phyloP scores from a whole-genome alignment of 768 basidiomycete genomes.

The Pholiota microspora region DNA sequence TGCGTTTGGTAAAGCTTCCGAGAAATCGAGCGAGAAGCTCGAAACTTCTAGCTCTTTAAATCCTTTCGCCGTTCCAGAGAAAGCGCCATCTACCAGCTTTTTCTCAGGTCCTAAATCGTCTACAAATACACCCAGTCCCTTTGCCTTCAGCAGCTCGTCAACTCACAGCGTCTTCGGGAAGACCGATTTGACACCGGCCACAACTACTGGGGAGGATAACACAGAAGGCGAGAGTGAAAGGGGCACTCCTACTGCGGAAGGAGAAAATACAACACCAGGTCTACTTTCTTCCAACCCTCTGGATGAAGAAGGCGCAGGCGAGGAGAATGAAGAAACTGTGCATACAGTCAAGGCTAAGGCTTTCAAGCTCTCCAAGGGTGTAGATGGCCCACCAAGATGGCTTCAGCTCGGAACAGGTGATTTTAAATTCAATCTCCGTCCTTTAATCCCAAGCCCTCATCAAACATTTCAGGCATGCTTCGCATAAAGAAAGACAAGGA shows the following conservation, averaged over 20 bases:
- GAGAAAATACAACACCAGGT: slow-evolving; percentile 21
- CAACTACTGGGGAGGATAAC: slow-evolving; percentile 13
- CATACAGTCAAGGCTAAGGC: slow-evolving; percentile 61
- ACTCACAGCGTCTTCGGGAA: slow-evolving; percentile 1
- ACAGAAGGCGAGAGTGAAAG: slow-evolving; percentile 16
- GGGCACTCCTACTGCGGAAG: slow-evolving; percentile 11
- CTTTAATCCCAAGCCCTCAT: neutral
- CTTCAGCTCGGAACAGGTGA: slow-evolving; percentile 65
- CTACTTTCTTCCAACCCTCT: slow-evolving; percentile 35
- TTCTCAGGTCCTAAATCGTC: slow-evolving; percentile 4
- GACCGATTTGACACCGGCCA: slow-evolving; percentile 2
- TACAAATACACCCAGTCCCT: slow-evolving; percentile 4
- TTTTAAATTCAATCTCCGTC: slow-evolving; percentile 22
- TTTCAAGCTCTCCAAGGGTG: slow-evolving; percentile 53
- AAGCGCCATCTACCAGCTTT: slow-evolving; percentile 1
- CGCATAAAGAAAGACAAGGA: slow-evolving; percentile 75
- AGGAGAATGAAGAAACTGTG: slow-evolving; percentile 74
- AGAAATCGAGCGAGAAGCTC: neutral
- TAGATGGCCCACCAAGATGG: slow-evolving; percentile 52
- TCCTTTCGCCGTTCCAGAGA: slow-evolving; percentile 3
- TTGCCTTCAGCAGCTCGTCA: slow-evolving; percentile 14
- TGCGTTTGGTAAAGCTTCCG: neutral
- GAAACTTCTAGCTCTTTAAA: neutral
- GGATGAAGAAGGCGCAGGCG: slow-evolving; percentile 76
- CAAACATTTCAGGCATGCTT: slow-evolving; percentile 51